These are phyloP conservation scores for Tricharina praecox DNA, from an alignment of 495 filamentous ascomycete species.

Conservation along the genomic window DNA sequence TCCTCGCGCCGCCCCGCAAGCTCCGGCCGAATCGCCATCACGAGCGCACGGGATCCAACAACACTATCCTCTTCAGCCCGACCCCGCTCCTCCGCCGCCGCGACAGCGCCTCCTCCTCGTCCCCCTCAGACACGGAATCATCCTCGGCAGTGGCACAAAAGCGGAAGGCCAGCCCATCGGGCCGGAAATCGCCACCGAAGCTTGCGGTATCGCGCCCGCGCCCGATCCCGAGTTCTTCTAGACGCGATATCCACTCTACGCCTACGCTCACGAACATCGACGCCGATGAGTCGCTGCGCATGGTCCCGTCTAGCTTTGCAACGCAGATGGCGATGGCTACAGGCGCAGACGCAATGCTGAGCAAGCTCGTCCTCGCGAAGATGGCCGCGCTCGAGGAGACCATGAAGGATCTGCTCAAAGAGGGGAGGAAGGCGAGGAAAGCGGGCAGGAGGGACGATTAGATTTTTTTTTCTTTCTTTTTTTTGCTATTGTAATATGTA, in stretches of 20 bases:
- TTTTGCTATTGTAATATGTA: no score
- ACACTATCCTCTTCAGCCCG: slow-evolving; percentile 60
- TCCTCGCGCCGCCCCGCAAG: neutral
- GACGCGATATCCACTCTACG: neutral
- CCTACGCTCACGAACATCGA: neutral
- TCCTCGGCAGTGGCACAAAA: no score
- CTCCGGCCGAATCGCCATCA: slow-evolving; percentile 25
- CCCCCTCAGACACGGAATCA: neutral
- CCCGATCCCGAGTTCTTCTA: neutral
- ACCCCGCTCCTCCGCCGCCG: neutral
- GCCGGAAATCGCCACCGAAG: neutral
- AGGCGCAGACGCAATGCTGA: slow-evolving; percentile 47
- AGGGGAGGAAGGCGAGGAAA: slow-evolving; percentile 51
- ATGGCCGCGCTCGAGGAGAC: slow-evolving; percentile 83
- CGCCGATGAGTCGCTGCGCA: neutral
- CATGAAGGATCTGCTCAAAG: slow-evolving; percentile 66
- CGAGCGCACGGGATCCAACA: slow-evolving; percentile 53
- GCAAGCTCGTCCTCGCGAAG: slow-evolving; percentile 66
- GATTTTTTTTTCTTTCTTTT: no score
- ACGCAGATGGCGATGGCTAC: slow-evolving; percentile 63
- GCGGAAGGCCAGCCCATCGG: no score
- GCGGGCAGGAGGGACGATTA: no score
- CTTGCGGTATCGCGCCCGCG: neutral
- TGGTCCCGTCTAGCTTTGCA: slow-evolving; percentile 54
- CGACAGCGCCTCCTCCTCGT: neutral